These are phyloP conservation scores for Fusarium xylarioides DNA, from an alignment of 2,329 filamentous ascomycete genomes.

Conservation along the genomic window DNA sequence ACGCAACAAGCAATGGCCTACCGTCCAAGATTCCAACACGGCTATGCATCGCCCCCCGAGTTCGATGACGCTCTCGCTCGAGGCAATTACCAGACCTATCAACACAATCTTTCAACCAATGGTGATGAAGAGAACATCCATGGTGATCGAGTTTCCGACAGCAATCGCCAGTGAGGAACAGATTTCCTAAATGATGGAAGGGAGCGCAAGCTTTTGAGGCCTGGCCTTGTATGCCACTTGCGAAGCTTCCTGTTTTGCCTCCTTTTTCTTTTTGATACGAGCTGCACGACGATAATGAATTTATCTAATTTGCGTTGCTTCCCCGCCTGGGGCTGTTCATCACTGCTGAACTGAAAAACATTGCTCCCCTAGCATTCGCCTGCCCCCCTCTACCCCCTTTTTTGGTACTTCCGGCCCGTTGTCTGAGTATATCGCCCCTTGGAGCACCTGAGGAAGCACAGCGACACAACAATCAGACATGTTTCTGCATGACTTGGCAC, in stretches of 20 bases:
- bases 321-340: not conserved
- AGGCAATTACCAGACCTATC: not conserved
- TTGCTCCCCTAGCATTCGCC: not conserved
- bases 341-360: not conserved
- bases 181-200: not conserved
- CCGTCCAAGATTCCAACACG: not conserved
- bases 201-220: not conserved
- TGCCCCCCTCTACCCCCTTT: not conserved
- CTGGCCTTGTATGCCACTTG: not conserved
- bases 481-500: not conserved
- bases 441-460: constrained; percentile 2
- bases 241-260: not conserved
- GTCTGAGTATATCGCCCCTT: not conserved
- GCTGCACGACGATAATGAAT: not conserved
- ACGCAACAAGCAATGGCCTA: not conserved
- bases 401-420: not conserved
- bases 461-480: not conserved
- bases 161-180: not conserved
- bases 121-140: not conserved
- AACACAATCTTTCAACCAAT: not conserved
- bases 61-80: not conserved
- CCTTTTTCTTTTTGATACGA: not conserved
- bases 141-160: not conserved
- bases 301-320: not conserved
- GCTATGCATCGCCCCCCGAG: not conserved